Conservation (phyloP, 768 basidiomycete genomes). For the Brasilioporus rufonigricans region DNA sequence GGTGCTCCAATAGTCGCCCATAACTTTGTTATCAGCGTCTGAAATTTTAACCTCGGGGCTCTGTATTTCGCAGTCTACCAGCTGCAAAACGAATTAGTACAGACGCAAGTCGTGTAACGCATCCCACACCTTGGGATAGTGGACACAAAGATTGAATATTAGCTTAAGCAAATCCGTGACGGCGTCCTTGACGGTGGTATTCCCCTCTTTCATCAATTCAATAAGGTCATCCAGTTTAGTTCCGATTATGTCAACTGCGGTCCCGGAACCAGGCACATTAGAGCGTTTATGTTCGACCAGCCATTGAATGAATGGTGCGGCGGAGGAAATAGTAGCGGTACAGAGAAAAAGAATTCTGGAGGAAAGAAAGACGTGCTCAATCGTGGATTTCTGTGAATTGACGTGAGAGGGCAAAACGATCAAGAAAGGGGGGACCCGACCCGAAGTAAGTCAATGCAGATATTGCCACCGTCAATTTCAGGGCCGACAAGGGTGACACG, state of each 20-base stretch:
- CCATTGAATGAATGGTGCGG: constrained; percentile 46
- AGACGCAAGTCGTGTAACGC: background rate
- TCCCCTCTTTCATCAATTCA: constrained; percentile 45
- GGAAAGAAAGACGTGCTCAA: constrained; percentile 70
- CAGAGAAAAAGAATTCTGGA: constrained; percentile 76
- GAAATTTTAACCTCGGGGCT: constrained; percentile 20
- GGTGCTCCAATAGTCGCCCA: constrained; percentile 75
- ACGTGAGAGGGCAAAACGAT: constrained; percentile 4
- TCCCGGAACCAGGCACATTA: constrained; percentile 37
- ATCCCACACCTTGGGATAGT: constrained; percentile 69
- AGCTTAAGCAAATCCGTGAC: constrained; percentile 84
- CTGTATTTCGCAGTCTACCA: constrained; percentile 47
- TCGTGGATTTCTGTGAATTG: constrained; percentile 51
- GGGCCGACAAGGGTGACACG: constrained; percentile 54
- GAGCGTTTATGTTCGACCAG: constrained; percentile 64
- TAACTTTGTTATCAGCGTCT: constrained; percentile 41
- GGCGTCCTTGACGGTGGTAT: constrained; percentile 54
- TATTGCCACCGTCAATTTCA: constrained; percentile 63
- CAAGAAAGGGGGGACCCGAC: constrained; percentile 35
- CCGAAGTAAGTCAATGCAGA: constrained; percentile 56
- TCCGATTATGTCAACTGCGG: constrained; percentile 61
- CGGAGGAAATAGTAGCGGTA: constrained; percentile 52
- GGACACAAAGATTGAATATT: constrained; percentile 74
- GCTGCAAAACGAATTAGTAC: constrained; percentile 15
- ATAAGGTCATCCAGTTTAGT: constrained; percentile 59